phyloP scores from a whole-genome alignment of 2,329 filamentous ascomycete species.

The Penicillium sp. region DNA sequence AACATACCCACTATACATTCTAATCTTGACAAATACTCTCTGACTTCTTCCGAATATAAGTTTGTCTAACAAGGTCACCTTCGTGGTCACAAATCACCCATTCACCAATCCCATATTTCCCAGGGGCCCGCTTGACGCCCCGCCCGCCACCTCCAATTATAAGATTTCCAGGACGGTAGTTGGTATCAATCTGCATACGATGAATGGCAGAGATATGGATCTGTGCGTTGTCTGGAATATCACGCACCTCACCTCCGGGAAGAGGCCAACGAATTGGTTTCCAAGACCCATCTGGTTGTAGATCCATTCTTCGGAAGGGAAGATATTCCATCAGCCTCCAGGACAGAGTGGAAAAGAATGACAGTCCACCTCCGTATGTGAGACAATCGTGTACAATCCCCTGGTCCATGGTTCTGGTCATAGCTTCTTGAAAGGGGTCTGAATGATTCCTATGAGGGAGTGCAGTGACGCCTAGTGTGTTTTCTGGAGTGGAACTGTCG shows the following conservation, averaged over 20 bases:
- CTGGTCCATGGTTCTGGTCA: conserved; percentile 20
- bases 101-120: conserved; percentile 15
- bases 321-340: conserved; percentile 79
- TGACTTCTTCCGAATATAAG: conserved; percentile 12
- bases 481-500: conserved; percentile 27
- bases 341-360: conserved; percentile 56
- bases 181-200: conserved; percentile 65
- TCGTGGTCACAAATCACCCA: conserved; percentile 17
- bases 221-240: conserved; percentile 68
- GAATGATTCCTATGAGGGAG: background rate
- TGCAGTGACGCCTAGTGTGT: conserved; percentile 20
- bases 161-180: conserved; percentile 72
- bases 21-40: background rate
- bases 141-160: conserved; percentile 69
- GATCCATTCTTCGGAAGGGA: conserved; percentile 75
- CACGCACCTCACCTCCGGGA: conserved; percentile 71
- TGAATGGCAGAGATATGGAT: conserved; percentile 73
- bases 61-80: conserved; percentile 20
- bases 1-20: background rate
- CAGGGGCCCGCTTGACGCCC: conserved; percentile 4
- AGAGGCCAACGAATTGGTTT: conserved; percentile 75
- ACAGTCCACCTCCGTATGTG: conserved; percentile 61
- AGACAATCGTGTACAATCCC: conserved; percentile 69
- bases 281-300: conserved; percentile 61
- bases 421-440: conserved; percentile 8